Conservation (phyloP, 2,329 filamentous ascomycete genomes). For the Trematosphaeria pertusa region DNA sequence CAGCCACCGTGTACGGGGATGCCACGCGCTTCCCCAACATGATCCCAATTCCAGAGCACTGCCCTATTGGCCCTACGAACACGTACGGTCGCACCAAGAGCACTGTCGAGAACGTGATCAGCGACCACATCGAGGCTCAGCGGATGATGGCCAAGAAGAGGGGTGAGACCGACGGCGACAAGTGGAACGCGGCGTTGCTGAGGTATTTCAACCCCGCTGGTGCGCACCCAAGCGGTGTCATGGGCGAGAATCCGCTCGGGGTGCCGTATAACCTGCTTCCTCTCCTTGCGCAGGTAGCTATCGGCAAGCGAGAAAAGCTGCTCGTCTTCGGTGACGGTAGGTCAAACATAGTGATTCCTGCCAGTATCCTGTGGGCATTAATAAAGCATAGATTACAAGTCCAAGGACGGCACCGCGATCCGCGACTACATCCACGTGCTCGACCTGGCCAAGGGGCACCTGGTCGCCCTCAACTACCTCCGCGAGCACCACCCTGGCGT, state of each 20-base stretch:
- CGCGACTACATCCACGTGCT: conserved; percentile 98
- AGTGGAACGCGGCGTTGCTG: conserved; percentile 92
- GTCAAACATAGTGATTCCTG: no score
- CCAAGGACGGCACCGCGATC: conserved; percentile 90
- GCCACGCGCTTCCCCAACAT: conserved; percentile 95
- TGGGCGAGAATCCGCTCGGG: conserved; percentile 97
- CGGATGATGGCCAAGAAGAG: conserved; percentile 82
- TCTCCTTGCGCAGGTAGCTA: conserved; percentile 92
- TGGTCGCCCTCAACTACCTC: conserved; percentile 89
- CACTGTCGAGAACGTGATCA: conserved; percentile 89
- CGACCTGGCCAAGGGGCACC: conserved; percentile 84
- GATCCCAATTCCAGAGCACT: conserved; percentile 98
- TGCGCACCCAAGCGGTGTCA: conserved; percentile 91
- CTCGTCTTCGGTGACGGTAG: conserved; percentile 91
- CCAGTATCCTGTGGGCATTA: no score
- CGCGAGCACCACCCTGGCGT: conserved; percentile 85
- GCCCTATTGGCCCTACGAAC: conserved; percentile 95
- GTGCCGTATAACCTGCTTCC: conserved; percentile 96
- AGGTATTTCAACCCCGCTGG: conserved; percentile 98
- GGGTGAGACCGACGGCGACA: conserved; percentile 69
- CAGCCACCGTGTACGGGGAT: conserved; percentile 97
- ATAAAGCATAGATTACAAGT: conserved; percentile 76
- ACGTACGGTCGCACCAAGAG: conserved; percentile 97
- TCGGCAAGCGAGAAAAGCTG: conserved; percentile 92
- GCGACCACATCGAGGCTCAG: conserved; percentile 86